Evolutionary conservation across 305 asterid species (phyloP), one percentile per base, ranked within the genome.

Genomic region (Fraxinus velutina): DNA sequence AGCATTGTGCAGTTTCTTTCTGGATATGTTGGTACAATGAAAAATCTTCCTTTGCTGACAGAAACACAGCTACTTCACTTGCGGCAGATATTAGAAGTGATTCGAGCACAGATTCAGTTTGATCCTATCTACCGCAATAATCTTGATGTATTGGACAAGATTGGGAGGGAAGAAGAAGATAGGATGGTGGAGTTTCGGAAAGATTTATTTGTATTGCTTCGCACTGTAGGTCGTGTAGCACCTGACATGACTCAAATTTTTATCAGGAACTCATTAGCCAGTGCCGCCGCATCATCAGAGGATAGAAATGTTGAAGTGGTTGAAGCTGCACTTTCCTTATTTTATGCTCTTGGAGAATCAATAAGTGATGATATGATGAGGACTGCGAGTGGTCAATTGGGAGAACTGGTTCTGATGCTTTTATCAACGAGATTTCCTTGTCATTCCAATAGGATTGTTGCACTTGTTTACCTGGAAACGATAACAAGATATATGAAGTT

Each of bases 141-240:
- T 80, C 89, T 93, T 12, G 92, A 93, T 34, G 80, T 81, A 75
- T 79, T 91, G 89, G 98, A 93, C 86, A 96, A 91, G 88, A 87
- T 94, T 80, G 99, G 98, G 73, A 92, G 73, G 86, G 97, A 94
- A 82, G 98, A 96, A 88, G 97, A 91, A 86, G 98, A 96, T 57
- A 90, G 97, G 84, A 92, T 96, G 98, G 84, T 85, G 77, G 99
- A 96, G 74, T 94, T 92, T 83, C 88, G 99, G 83, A 96, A 96
- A 85, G 99, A 94, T 83, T 86, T 91, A 42, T 88, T 91, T 77
- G 92, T 94, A 33, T 82, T 96, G 85, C 90, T 96, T 37, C 97
- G 98, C 24, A 90, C 84, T 88, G 86, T 94, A 60, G 96, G 94
- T 4, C 97, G 94, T 80, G 97, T 96, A 72, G 99, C 98, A 21